Evolutionary conservation across 345 rosid genomes (phyloP), one percentile per base, ranked within the genome.

Genomic region (Hirschfeldia incana): DNA sequence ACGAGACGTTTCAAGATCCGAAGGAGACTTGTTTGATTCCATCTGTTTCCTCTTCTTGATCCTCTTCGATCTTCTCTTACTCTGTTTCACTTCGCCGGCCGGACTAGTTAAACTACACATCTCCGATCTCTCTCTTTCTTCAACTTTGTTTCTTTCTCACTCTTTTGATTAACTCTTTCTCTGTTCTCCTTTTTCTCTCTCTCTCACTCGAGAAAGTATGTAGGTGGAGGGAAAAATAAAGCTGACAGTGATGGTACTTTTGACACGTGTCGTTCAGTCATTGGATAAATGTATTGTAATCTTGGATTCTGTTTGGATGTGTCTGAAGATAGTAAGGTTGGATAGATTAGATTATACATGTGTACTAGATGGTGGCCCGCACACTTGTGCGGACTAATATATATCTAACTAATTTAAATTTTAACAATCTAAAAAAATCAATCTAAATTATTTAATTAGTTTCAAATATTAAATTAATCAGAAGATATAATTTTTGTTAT

Each of bases 261-360:
- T 37, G 80, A 71, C 83, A 1, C 65, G 73, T 66, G 83, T 80
- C 83, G 0, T 5, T 5, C 10, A 11, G 0, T 65, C 36, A 76
- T 80, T 80, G 65, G 80, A 0, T 0, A 1, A 27, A 8, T 0
- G 2, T 9, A 69, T 70, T 76, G 83, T 66, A 65, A 80, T 80
- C 80, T 80, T 76, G 83, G 83, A 80, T 80, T 80, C 76, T 76
- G 80, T 80, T 80, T 80, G 83, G 83, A 80, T 80, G 77, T 80
- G 83, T 51, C 49, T 51, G 17, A 53, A 65, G 32, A 5, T 34
- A 79, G 55, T 61, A 68, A 36, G 75, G 29, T 79, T 79, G 70
- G 80, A 75, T 80, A 70, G 73, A 69, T 75, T 80, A 69, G 71
- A 69, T 75, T 59, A 10, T 10, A 58, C 30, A 58, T 15, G 21